Evolutionary conservation across 805 yeast species (phyloP).

Genomic region (Barnettozyma sp.): DNA sequence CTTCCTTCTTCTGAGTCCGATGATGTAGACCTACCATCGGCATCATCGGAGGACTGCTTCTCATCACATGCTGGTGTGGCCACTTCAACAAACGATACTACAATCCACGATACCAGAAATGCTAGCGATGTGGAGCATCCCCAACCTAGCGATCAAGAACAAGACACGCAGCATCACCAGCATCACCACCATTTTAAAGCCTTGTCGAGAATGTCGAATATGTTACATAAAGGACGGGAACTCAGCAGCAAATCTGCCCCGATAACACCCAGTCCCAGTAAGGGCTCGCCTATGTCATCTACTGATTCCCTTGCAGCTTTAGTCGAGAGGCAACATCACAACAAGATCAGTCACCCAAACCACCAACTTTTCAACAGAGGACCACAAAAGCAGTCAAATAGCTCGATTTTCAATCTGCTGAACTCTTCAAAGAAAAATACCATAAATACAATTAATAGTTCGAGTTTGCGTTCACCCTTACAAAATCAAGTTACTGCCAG

Average conservation of each 20-base stretch:
- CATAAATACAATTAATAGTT: too few relatives aligned
- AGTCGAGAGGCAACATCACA: constrained; percentile 34
- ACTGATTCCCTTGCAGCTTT: constrained; percentile 32
- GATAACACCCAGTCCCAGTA: constrained; percentile 13
- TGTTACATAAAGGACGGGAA: constrained; percentile 17
- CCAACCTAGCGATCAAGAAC: constrained; percentile 3
- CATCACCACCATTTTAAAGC: constrained; percentile 9
- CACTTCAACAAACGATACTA: background rate
- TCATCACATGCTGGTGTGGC: constrained; percentile 6
- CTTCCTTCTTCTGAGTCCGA: background rate
- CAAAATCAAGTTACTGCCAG: constrained; percentile 5
- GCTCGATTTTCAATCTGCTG: constrained; percentile 17
- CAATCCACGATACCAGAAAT: background rate
- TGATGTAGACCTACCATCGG: background rate
- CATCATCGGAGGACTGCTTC: constrained; percentile 7
- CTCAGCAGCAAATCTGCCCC: constrained; percentile 13
- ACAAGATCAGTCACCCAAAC: constrained; percentile 36
- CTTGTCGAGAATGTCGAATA: constrained; percentile 15
- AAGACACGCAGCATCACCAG: background rate
- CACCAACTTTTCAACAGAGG: constrained; percentile 27
- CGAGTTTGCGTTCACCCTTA: constrained; percentile 15
- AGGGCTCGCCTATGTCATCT: constrained; percentile 26
- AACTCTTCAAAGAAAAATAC: constrained; percentile 10
- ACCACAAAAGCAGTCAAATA: constrained; percentile 8
- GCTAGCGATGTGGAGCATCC: constrained; percentile 10